Conservation (phyloP, 1,139 yeast species). For the Blastobotrys apis region DNA sequence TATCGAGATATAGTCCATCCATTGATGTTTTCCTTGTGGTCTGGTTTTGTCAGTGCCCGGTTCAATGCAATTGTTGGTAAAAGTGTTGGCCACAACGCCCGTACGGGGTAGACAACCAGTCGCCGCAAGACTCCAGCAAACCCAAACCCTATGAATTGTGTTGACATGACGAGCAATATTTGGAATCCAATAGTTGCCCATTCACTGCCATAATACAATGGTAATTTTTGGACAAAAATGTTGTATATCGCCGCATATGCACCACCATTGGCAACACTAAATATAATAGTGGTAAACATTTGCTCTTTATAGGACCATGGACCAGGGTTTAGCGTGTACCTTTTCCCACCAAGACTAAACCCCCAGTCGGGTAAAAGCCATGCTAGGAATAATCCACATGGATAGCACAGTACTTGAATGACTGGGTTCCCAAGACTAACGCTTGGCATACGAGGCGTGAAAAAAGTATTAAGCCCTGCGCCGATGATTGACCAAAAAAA, state of each 20-base stretch:
- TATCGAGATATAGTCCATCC: slow-evolving; percentile 47
- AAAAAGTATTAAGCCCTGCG: slow-evolving; percentile 53
- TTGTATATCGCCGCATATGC: slow-evolving; percentile 39
- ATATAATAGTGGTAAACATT: slow-evolving; percentile 51
- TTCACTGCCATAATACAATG: slow-evolving; percentile 38
- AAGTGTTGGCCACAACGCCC: slow-evolving; percentile 53
- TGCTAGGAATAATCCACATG: slow-evolving; percentile 31
- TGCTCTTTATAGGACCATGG: slow-evolving; percentile 69
- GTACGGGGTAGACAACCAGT: slow-evolving; percentile 52
- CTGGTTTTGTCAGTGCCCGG: slow-evolving; percentile 42
- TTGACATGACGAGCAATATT: slow-evolving; percentile 45
- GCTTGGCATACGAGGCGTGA: slow-evolving; percentile 49
- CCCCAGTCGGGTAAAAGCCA: slow-evolving; percentile 46
- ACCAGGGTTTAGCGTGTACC: slow-evolving; percentile 49
- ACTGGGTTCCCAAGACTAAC: slow-evolving; percentile 45
- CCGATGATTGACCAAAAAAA: slow-evolving; percentile 54
- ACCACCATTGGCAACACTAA: slow-evolving; percentile 41
- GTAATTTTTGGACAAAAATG: slow-evolving; percentile 36
- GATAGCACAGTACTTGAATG: slow-evolving; percentile 53
- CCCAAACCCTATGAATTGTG: slow-evolving; percentile 59
- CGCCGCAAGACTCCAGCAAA: slow-evolving; percentile 57
- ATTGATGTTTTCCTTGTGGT: slow-evolving; percentile 32
- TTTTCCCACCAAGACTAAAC: slow-evolving; percentile 38
- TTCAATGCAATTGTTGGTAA: slow-evolving; percentile 54
- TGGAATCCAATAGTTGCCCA: slow-evolving; percentile 51